Evolutionary conservation across 2,329 filamentous ascomycete genomes (phyloP).

Genomic region (Trichoderma pleuroti): DNA sequence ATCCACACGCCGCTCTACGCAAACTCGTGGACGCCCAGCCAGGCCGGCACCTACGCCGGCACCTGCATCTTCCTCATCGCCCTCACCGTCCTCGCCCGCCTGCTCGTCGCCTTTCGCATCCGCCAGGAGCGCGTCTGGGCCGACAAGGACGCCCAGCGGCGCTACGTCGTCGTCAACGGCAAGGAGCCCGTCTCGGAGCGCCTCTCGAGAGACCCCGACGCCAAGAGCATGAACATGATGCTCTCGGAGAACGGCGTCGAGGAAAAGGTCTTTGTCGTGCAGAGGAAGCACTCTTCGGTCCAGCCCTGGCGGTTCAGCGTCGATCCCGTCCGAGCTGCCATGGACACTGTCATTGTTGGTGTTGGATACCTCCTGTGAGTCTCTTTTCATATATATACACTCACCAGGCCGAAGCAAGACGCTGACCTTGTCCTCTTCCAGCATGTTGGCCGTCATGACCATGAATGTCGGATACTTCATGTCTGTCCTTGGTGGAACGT

Average conservation of each 20-base stretch:
- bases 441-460: slow-evolving; percentile 91
- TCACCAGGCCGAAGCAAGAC: neutral
- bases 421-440: slow-evolving; percentile 35
- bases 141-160: slow-evolving; percentile 66
- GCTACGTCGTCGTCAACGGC: slow-evolving; percentile 72
- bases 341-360: slow-evolving; percentile 70
- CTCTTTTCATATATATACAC: no score
- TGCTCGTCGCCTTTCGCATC: slow-evolving; percentile 68
- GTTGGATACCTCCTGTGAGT: slow-evolving; percentile 84
- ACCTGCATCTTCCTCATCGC: slow-evolving; percentile 89
- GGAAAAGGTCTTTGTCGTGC: slow-evolving; percentile 73
- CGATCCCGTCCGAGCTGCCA: slow-evolving; percentile 67
- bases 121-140: slow-evolving; percentile 63
- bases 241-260: slow-evolving; percentile 75
- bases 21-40: slow-evolving; percentile 67
- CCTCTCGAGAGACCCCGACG: slow-evolving; percentile 55
- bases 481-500: slow-evolving; percentile 73
- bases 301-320: slow-evolving; percentile 79
- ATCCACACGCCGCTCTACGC: slow-evolving; percentile 55
- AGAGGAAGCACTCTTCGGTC: slow-evolving; percentile 48
- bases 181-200: slow-evolving; percentile 57
- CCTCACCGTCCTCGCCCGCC: slow-evolving; percentile 66
- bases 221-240: slow-evolving; percentile 62
- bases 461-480: slow-evolving; percentile 83
- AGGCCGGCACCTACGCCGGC: slow-evolving; percentile 70